phyloP scores from a whole-genome alignment of 495 filamentous ascomycete genomes.

The Podospora comata region DNA sequence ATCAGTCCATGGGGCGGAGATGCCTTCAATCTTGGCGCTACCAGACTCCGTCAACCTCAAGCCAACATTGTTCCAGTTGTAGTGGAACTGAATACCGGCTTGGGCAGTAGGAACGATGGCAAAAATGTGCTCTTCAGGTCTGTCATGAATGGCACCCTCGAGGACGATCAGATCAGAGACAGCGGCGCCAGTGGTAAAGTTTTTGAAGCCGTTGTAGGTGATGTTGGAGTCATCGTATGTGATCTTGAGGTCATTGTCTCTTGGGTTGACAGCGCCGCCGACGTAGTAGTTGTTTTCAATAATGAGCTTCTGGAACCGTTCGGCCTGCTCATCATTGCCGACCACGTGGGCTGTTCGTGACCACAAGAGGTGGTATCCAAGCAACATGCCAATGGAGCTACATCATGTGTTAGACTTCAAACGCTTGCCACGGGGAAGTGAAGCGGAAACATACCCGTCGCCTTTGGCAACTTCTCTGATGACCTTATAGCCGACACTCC shows the following conservation, averaged over 20 bases:
- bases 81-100: slow-evolving; percentile 52
- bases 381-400: slow-evolving; percentile 54
- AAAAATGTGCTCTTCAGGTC: slow-evolving; percentile 57
- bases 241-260: slow-evolving; percentile 56
- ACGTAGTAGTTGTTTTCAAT: slow-evolving; percentile 59
- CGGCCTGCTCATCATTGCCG: slow-evolving; percentile 53
- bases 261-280: slow-evolving; percentile 60
- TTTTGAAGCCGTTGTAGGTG: slow-evolving; percentile 56
- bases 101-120: slow-evolving; percentile 53
- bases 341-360: slow-evolving; percentile 51
- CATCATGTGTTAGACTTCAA: not conserved
- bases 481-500: slow-evolving; percentile 54
- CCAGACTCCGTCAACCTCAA: slow-evolving; percentile 60
- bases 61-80: slow-evolving; percentile 63
- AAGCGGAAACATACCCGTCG: slow-evolving; percentile 44
- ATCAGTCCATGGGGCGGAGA: slow-evolving; percentile 53
- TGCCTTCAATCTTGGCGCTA: slow-evolving; percentile 53
- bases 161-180: slow-evolving; percentile 61
- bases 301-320: slow-evolving; percentile 51
- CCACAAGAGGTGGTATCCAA: slow-evolving; percentile 63
- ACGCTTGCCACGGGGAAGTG: slow-evolving; percentile 8
- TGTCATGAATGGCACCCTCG: slow-evolving; percentile 52
- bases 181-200: slow-evolving; percentile 62
- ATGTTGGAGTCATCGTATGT: slow-evolving; percentile 49
- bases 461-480: slow-evolving; percentile 58